Evolutionary conservation across 768 basidiomycete genomes (phyloP).

Genomic region (Hericium coralloides): DNA sequence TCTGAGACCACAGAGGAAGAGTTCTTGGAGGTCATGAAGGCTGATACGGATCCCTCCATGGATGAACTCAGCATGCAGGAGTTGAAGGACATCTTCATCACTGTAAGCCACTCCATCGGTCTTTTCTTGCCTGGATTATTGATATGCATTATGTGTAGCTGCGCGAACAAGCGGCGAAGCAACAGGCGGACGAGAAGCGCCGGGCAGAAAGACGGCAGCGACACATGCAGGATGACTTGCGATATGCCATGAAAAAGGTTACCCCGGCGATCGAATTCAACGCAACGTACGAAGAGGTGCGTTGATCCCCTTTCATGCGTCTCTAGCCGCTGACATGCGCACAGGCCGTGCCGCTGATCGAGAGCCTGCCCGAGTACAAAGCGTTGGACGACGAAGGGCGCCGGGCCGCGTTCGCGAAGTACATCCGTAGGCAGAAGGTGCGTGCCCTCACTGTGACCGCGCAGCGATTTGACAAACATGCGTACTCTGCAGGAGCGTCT

Average conservation of each 20-base stretch:
- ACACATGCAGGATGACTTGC: conserved; percentile 89
- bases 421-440: conserved; percentile 85
- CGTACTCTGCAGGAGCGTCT: conserved; percentile 54
- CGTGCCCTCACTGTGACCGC: not conserved
- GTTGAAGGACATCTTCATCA: conserved; percentile 47
- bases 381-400: conserved; percentile 82
- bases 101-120: conserved; percentile 35
- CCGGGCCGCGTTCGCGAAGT: conserved; percentile 78
- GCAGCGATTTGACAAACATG: not conserved
- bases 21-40: conserved; percentile 48
- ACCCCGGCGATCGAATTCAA: conserved; percentile 72
- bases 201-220: conserved; percentile 76
- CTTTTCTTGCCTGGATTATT: not conserved
- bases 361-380: conserved; percentile 79
- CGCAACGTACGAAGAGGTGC: conserved; percentile 72
- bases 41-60: conserved; percentile 43
- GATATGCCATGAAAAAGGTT: conserved; percentile 90
- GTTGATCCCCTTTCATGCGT: conserved; percentile 16
- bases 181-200: conserved; percentile 81
- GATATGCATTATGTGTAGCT: conserved; percentile 36
- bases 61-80: conserved; percentile 42
- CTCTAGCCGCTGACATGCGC: conserved; percentile 2
- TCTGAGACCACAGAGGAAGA: conserved; percentile 60
- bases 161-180: conserved; percentile 58
- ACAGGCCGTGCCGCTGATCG: conserved; percentile 66